Evolutionary conservation across 192 early-diverging fungal genomes (phyloP), one percentile per base, ranked within the genome.

Genomic region (Glomus cerebriforme): DNA sequence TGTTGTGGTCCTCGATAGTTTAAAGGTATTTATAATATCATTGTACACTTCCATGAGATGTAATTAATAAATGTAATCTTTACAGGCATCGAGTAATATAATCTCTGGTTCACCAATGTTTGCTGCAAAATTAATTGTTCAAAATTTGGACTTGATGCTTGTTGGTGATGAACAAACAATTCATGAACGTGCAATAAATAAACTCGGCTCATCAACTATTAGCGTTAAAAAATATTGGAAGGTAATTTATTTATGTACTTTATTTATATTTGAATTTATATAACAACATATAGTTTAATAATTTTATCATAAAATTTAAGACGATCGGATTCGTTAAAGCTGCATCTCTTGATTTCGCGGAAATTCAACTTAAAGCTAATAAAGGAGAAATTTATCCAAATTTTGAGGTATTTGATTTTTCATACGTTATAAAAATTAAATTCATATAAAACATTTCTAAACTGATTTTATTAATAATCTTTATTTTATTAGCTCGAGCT

Each of bases 71-170:
- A n/a, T 26, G 13, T 58, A 24, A 68, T 29, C 27, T 12, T 73
- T 58, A 45, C 35, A 91, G 89, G 83, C 88, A 1, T 86, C 85
- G 31, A 87, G 85, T 6, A 88, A 85, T 35, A 75, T 94, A 62
- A 88, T 89, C 2, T 85, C 89, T 9, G 90, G 91, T 12, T 90
- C 91, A 27, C 89, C 92, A 26, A 89, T 87, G 8, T 82, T 91
- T 17, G 81, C 82, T n/a, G 78, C 88, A 31, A 86, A 85, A 60
- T 80, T 88, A 8, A 81, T 83, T 32, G 73, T 90, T 5, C 86
- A 89, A 58, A 88, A 87, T 49, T 82, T 88, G 65, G 81, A 81
- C 34, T 19, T 92, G 19, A 85, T 87, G 59, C 35, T 92, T 13
- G 73, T 90, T 19, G 91, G 91, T 60, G 85, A 88, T 45, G 34